Evolutionary conservation across 352 stramenopile genomes (phyloP), one percentile per base, ranked within the genome.

Genomic region (Paralagenidium karlingii): DNA sequence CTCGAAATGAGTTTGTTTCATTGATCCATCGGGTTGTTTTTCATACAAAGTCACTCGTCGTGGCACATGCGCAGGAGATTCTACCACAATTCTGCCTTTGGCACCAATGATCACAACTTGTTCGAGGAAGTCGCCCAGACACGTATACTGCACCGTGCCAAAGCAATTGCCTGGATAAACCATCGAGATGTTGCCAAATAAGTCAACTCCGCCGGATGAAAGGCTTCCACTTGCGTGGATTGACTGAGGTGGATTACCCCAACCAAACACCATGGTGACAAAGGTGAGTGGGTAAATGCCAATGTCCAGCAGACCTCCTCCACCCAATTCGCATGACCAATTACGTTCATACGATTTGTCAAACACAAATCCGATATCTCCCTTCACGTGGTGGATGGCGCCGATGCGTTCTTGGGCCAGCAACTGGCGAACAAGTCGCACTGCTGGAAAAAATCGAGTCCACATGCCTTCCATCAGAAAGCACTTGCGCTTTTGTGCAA

Each of bases 381-480:
- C 60, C 32, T 82, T 58, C 13, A 90, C 63, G 29, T 78, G 58
- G 32, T 70, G 73, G 1, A 90, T 58, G 8, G 82, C 54, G 7
- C 75, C 80, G 21, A 94, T 88, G 20, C 43, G 49, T 9, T 63
- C 63, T 2, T 62, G 38, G 4, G 39, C 43, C 16, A 94, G 37
- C n/a, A 87, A 38, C 37, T 82, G 41, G 2, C 71, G 62, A 10
- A 82, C 73, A 34, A 68, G 61, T 20, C 63, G 63, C 13, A 82
- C 58, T 2, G 56, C 65, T 1, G 80, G 80, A 43, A 94, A 94
- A 48, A 90, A 92, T 8, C 80, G 60, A 16, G 80, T 89, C 81
- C 75, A 94, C 67, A 81, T 76, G 13, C 76, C 76, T 55, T 94
- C 77, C 54, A 92, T 62, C 15, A 94, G 48, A 50, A 94, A 89